phyloP scores from a whole-genome alignment of 2,329 filamentous ascomycete genomes.

The Incumbomyces delicatus region DNA sequence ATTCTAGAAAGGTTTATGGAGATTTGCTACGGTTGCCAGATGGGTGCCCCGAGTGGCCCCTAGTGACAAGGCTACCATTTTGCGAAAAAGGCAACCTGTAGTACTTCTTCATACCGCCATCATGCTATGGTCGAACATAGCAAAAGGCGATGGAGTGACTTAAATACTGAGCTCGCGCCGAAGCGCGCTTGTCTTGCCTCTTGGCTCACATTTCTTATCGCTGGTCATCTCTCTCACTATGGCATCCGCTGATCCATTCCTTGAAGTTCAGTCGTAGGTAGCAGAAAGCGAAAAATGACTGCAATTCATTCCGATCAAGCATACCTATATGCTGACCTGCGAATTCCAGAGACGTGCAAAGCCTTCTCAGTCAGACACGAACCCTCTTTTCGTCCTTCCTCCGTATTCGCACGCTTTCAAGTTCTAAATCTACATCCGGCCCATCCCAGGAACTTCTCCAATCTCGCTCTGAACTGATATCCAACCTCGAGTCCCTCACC shows the following conservation, averaged over 20 bases:
- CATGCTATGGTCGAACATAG: no score
- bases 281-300: neutral
- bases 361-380: constrained; percentile 68
- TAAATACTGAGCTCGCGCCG: neutral
- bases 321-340: constrained; percentile 8
- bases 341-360: constrained; percentile 66
- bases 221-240: neutral
- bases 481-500: constrained; percentile 62
- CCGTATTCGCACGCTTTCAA: constrained; percentile 80
- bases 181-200: neutral
- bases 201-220: neutral
- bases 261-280: constrained; percentile 38
- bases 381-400: constrained; percentile 90
- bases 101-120: no score
- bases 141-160: no score
- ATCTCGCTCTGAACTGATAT: constrained; percentile 64
- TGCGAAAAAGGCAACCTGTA: neutral
- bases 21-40: no score
- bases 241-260: constrained; percentile 32
- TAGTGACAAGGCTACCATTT: neutral
- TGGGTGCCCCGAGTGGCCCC: no score
- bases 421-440: constrained; percentile 57
- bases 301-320: neutral
- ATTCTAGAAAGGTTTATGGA: no score
- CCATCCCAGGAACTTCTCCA: constrained; percentile 58